Evolutionary conservation across 495 filamentous ascomycete genomes (phyloP), one percentile per base, ranked within the genome.

Genomic region (Chaetomium tenue): DNA sequence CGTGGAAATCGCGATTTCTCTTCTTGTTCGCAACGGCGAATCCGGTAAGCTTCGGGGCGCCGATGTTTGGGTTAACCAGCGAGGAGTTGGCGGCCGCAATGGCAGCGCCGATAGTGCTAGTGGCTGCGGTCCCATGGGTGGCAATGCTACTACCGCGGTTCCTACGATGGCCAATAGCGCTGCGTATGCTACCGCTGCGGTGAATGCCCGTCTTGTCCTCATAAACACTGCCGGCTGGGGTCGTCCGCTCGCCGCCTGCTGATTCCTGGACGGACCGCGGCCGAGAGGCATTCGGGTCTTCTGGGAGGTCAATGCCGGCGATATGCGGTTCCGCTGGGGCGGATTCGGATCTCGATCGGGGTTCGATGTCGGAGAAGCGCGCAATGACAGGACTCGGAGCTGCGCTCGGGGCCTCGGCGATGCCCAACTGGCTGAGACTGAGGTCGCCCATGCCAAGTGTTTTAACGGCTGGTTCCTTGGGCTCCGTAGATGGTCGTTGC

Each of bases 1-100:
- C 84, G 70, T 99, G 94, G 65, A 98, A 99, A 73, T 98, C 95
- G 33, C 91, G 82, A 74, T 99, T 99, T 28, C 94, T 87, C 77
- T 94, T 97, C 76, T 93, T 95, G 71, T 88, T 93, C 53, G 94
- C 94, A 56, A 98, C 92, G 58, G 95, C 93, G 76, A 99, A 98
- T 3, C 95, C 95, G 16, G 93, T 97, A 61, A 94, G 83, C 55
- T 91, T 90, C 42, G 88, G 89, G 6, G 87, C 81, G 63, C 84
- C 87, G 15, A 79, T 79, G 15, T 77, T 75, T n/a, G 89, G 84
- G 68, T 88, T 83, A 22, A 86, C 87, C 7, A 95, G 76, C 8
- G 87, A 84, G 40, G 84, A 74, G 48, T 86, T 86, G 62, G 84
- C 86, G 22, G 86, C 83, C 42, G 83, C 85, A 62, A 92, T 86